These are phyloP conservation scores for Kentomonas sorsogonicus DNA, from an alignment of 208 protist genomes.

Conservation along the genomic window DNA sequence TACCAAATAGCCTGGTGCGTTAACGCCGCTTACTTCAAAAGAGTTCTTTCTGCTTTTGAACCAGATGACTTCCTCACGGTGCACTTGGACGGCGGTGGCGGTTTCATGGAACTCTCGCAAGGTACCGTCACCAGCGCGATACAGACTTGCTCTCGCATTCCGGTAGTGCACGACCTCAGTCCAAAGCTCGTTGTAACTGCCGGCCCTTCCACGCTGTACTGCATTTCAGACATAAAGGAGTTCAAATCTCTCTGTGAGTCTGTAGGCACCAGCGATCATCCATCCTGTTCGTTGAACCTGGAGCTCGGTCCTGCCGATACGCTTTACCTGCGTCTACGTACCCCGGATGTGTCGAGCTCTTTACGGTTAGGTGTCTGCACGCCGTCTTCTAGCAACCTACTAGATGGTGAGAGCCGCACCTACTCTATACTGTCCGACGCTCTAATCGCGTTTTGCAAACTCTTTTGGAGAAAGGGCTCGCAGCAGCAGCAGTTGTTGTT, in stretches of 20 bases:
- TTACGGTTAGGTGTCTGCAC: too few relatives aligned
- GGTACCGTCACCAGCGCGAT: slow-evolving; percentile 19
- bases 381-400: too few relatives aligned
- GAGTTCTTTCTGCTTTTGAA: slow-evolving; percentile 47
- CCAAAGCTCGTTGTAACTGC: slow-evolving; percentile 51
- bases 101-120: slow-evolving; percentile 41
- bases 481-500: slow-evolving; percentile 14
- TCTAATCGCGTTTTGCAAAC: too few relatives aligned
- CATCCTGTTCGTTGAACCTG: too few relatives aligned
- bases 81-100: slow-evolving; percentile 28
- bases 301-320: too few relatives aligned
- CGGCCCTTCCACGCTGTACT: slow-evolving; percentile 29
- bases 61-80: slow-evolving; percentile 27
- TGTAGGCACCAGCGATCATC: slow-evolving; percentile 33
- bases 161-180: slow-evolving; percentile 55
- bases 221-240: slow-evolving; percentile 33
- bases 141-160: slow-evolving; percentile 34
- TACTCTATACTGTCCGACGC: too few relatives aligned
- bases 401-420: too few relatives aligned
- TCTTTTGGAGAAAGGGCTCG: slow-evolving; percentile 12
- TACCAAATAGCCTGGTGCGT: slow-evolving; percentile 32
- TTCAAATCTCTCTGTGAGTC: slow-evolving; percentile 49
- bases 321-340: too few relatives aligned
- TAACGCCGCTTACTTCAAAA: slow-evolving; percentile 32
- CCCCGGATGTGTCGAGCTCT: too few relatives aligned